Conservation (phyloP, 768 basidiomycete species). For the Neoboletus subvelutipes region DNA sequence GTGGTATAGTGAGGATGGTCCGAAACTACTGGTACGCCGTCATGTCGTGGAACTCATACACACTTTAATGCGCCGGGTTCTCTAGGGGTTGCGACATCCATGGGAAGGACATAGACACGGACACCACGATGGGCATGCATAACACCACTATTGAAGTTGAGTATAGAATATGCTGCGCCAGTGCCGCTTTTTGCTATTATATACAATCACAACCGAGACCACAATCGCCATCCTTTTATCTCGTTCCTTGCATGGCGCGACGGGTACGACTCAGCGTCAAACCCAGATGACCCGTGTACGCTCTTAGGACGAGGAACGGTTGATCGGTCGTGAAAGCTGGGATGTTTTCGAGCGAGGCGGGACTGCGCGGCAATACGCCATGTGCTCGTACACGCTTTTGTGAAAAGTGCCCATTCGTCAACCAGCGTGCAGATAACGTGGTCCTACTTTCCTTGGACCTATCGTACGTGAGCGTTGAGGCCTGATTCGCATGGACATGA, state of each 20-base stretch:
- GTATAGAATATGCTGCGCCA: conserved; percentile 13
- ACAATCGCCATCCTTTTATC: neutral
- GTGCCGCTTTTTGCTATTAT: conserved; percentile 7
- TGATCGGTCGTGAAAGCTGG: neutral
- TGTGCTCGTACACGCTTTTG: neutral
- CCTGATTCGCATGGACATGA: neutral
- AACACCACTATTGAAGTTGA: conserved; percentile 41
- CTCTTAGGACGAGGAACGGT: neutral
- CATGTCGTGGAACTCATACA: neutral
- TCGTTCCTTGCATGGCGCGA: neutral
- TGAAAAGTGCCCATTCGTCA: neutral
- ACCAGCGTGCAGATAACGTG: neutral
- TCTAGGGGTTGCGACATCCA: conserved; percentile 58
- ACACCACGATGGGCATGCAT: conserved; percentile 36
- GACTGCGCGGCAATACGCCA: neutral
- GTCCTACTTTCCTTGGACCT: neutral
- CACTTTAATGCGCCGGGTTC: neutral
- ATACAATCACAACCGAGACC: conserved; percentile 1
- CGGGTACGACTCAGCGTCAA: neutral
- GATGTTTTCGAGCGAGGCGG: neutral
- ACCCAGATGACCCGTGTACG: neutral
- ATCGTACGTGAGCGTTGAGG: neutral
- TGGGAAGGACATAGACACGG: conserved; percentile 63
- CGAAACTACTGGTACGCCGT: conserved; percentile 61
- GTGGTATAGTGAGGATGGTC: conserved; percentile 64